Evolutionary conservation across 2,329 filamentous ascomycete species (phyloP).

Genomic region (Pseudogymnoascus verrucosus): DNA sequence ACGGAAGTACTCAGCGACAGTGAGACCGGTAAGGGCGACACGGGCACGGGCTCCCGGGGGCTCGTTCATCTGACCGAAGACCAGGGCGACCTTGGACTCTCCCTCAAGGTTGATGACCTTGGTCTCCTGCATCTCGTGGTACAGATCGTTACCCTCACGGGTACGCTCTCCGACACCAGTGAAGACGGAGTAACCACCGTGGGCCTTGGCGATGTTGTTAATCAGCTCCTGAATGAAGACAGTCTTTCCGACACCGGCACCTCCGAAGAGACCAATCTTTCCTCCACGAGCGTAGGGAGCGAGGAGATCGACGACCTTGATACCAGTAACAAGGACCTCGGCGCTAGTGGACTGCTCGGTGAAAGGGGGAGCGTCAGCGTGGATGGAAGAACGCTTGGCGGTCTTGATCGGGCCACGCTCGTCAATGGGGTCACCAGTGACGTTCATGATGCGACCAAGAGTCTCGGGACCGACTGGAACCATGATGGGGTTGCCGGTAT

Average conservation of each 20-base stretch:
- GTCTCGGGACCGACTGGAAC: slow-evolving; percentile 91
- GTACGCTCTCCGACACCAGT: slow-evolving; percentile 99
- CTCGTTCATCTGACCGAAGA: slow-evolving; percentile 99
- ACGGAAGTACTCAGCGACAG: slow-evolving; percentile 77
- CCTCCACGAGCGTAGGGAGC: slow-evolving; percentile 99
- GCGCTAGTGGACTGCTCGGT: slow-evolving; percentile 91
- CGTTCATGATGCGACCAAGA: slow-evolving; percentile 99
- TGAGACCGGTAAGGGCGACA: slow-evolving; percentile 91
- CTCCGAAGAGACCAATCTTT: slow-evolving; percentile 99
- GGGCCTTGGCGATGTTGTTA: slow-evolving; percentile 99
- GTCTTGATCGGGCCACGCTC: slow-evolving; percentile 98
- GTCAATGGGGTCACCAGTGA: slow-evolving; percentile 99
- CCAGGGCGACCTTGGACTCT: slow-evolving; percentile 97
- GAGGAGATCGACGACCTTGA: slow-evolving; percentile 99
- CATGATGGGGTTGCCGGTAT: slow-evolving; percentile 92
- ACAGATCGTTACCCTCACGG: slow-evolving; percentile 99
- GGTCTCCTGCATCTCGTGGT: slow-evolving; percentile 99
- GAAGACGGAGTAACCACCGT: slow-evolving; percentile 99
- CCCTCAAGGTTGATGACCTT: slow-evolving; percentile 98
- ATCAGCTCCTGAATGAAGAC: slow-evolving; percentile 99
- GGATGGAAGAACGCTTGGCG: slow-evolving; percentile 80
- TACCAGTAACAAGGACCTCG: slow-evolving; percentile 96
- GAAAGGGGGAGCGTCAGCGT: slow-evolving; percentile 89
- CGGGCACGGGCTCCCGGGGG: slow-evolving; percentile 98
- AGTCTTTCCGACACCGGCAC: slow-evolving; percentile 99